These are phyloP conservation scores for Citrullus amarus DNA, from an alignment of 306 rosid genomes.

Conservation along the genomic window DNA sequence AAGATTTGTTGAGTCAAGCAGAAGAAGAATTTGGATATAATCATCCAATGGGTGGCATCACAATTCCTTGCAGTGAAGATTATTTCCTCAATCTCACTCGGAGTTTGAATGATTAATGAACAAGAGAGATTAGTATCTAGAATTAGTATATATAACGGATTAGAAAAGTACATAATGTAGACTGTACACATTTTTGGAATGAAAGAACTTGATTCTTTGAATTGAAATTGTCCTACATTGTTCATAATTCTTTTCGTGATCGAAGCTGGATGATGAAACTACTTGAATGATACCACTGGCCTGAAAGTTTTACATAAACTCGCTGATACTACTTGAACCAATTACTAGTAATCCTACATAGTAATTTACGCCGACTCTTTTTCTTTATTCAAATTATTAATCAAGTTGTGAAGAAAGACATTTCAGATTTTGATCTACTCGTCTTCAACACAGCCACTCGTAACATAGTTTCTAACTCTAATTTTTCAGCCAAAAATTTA, in stretches of 20 bases:
- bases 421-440: not conserved
- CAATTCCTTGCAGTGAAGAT: slow-evolving; percentile 13
- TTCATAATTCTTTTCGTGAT: not conserved
- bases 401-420: not conserved
- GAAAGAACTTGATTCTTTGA: not conserved
- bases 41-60: slow-evolving; percentile 22
- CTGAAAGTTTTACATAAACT: not conserved
- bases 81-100: not conserved
- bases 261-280: not conserved
- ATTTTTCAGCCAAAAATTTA: not conserved
- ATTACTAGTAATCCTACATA: not conserved
- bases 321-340: not conserved
- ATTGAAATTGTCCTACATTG: not conserved
- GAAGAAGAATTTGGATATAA: slow-evolving; percentile 20
- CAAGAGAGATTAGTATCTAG: not conserved
- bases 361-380: not conserved
- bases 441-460: not conserved
- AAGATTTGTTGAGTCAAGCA: slow-evolving; percentile 10
- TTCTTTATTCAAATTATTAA: not conserved
- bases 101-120: not conserved
- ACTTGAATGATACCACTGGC: not conserved
- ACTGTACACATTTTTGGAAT: not conserved
- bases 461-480: not conserved
- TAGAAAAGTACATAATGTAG: not conserved
- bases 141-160: not conserved